Conservation (phyloP, 2,329 filamentous ascomycete genomes). For the Neofusicoccum kwambonambiense region DNA sequence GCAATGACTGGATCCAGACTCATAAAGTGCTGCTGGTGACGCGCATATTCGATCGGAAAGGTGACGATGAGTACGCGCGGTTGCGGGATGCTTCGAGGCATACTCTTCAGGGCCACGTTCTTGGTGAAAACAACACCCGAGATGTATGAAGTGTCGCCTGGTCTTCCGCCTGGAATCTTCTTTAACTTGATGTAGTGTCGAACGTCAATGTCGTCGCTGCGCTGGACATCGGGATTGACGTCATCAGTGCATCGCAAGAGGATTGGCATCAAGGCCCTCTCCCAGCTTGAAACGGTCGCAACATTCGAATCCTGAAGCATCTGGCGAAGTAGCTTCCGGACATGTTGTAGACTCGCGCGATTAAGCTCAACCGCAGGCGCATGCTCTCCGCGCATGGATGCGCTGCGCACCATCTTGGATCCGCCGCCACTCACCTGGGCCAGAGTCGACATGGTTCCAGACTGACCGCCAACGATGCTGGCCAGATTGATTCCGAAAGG, state of each 20-base stretch:
- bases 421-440: conserved; percentile 22
- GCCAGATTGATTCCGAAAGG: conserved; percentile 35
- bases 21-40: conserved; percentile 95
- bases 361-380: conserved; percentile 82
- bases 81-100: conserved; percentile 80
- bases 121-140: conserved; percentile 97
- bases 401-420: conserved; percentile 63
- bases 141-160: conserved; percentile 91
- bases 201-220: conserved; percentile 94
- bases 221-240: conserved; percentile 86
- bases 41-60: conserved; percentile 93
- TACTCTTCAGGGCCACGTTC: conserved; percentile 92
- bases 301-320: conserved; percentile 75
- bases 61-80: conserved; percentile 90
- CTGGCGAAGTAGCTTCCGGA: conserved; percentile 80
- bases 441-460: conserved; percentile 7
- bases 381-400: conserved; percentile 74
- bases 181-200: conserved; percentile 97
- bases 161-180: conserved; percentile 86
- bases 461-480: conserved; percentile 31
- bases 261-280: conserved; percentile 86
- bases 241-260: conserved; percentile 89
- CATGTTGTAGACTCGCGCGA: conserved; percentile 81
- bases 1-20: conserved; percentile 94
- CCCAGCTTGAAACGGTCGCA: conserved; percentile 74